These are phyloP conservation scores for Trametes sanguinea DNA, from an alignment of 768 basidiomycete species.

Conservation along the genomic window DNA sequence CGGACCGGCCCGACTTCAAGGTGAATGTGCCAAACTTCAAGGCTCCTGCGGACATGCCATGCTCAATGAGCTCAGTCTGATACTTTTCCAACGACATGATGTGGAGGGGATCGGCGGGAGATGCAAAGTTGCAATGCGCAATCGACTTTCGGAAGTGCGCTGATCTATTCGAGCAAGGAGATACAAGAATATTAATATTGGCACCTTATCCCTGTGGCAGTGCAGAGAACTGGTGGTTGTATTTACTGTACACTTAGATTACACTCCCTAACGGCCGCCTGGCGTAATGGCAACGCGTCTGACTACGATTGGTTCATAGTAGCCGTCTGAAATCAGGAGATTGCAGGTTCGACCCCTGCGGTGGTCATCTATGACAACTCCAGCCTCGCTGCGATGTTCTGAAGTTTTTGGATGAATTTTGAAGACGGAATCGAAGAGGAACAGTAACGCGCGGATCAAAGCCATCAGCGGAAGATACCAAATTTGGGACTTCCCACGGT, in stretches of 20 bases:
- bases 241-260: neutral
- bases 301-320: neutral
- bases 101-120: neutral
- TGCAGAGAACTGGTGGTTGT: neutral
- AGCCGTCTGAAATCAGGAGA: conserved; percentile 63
- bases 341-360: conserved; percentile 92
- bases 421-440: too few species aligned
- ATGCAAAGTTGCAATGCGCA: neutral
- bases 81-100: conserved; percentile 44
- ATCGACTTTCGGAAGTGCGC: too few species aligned
- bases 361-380: conserved; percentile 52
- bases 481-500: too few species aligned
- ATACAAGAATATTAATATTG: too few species aligned
- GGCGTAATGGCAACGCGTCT: conserved; percentile 16
- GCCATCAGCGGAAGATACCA: too few species aligned
- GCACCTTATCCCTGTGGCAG: neutral
- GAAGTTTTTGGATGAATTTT: too few species aligned
- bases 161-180: too few species aligned
- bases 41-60: conserved; percentile 68
- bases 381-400: too few species aligned
- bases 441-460: too few species aligned
- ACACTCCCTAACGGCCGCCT: neutral
- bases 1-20: conserved; percentile 92
- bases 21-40: conserved; percentile 91
- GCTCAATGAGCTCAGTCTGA: conserved; percentile 67